Base-by-base conservation (phyloP, 2,329 filamentous ascomycete genomes). In the Fusarium foetens region DNA sequence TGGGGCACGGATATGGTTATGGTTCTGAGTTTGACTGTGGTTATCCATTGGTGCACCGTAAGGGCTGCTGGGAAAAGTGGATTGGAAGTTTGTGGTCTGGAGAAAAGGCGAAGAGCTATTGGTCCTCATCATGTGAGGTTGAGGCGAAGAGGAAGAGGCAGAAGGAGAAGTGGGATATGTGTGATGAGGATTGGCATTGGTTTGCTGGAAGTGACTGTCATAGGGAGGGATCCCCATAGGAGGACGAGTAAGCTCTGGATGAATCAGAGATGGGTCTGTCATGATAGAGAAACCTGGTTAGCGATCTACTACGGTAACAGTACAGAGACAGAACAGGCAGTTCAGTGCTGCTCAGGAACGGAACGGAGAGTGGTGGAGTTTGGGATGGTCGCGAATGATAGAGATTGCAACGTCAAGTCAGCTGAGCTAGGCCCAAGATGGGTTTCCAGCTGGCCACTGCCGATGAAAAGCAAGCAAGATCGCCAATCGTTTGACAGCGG, bases 31-130 rank as follows among this genome's bases (percentile, higher is more conserved):
- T 53, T 81, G 82, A 49, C 78, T 85, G 31, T 81, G 82, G 51
- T 78, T 72, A 49, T 83, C 81, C 68, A 84, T 80, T 21, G 87
- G 83, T 3, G 85, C 82, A 39, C 83, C 81, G 79, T 86, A 89
- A 14, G 87, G 87, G 75, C 86, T 87, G 79, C 90, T 91, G 45
- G 82, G 79, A 69, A 83, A 86, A 69, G 82, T 83, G 45, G 86
- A 86, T 72, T 88, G 85, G 76, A 86, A 90, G 70, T 82, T 79
- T 46, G 85, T 83, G 71, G 83, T 85, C 70, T 88, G 88, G 67
- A 92, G 85, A 77, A 90, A 92, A 6, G 92, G 92, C n/a, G 92
- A 93, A 19, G 88, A 86, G 78, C 87, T 90, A 69, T 86, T 87
- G 61, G 84, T 85, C 75, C 89, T 84, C 75, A 84, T 80, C 79